phyloP scores from a whole-genome alignment of 2,329 filamentous ascomycete genomes.

The Trichoderma pleuroti region DNA sequence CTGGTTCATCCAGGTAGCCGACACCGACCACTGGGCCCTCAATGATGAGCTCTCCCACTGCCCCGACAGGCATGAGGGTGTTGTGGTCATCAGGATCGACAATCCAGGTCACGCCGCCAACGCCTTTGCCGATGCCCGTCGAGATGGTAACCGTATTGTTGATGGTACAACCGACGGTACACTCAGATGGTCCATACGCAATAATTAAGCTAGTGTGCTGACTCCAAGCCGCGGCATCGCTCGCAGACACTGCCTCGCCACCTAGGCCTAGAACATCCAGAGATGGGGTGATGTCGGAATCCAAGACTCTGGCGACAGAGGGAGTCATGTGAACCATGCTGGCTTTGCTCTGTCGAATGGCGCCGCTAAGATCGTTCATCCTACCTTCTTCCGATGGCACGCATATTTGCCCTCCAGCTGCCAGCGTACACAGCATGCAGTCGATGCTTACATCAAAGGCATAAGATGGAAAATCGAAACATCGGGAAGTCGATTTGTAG shows the following conservation, averaged over 20 bases:
- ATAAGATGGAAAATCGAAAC: slow-evolving; percentile 50
- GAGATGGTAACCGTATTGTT: slow-evolving; percentile 44
- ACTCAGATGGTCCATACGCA: slow-evolving; percentile 53
- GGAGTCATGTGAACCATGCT: slow-evolving; percentile 53
- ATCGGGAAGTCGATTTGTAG: slow-evolving; percentile 40
- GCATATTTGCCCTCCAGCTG: slow-evolving; percentile 48
- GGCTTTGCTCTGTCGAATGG: slow-evolving; percentile 41
- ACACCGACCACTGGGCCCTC: slow-evolving; percentile 59
- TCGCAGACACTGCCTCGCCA: slow-evolving; percentile 51
- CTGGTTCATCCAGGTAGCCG: slow-evolving; percentile 57
- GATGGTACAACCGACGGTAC: slow-evolving; percentile 50
- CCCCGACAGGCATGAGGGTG: slow-evolving; percentile 45
- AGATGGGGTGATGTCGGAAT: slow-evolving; percentile 43
- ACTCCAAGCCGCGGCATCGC: slow-evolving; percentile 48
- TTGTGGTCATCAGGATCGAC: slow-evolving; percentile 47
- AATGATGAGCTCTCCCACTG: slow-evolving; percentile 51
- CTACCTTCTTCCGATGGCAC: slow-evolving; percentile 53
- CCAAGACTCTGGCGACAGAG: slow-evolving; percentile 46
- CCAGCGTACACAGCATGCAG: slow-evolving; percentile 53
- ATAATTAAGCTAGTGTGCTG: slow-evolving; percentile 46
- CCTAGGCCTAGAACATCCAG: slow-evolving; percentile 48
- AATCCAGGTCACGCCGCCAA: slow-evolving; percentile 49
- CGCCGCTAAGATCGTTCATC: slow-evolving; percentile 48
- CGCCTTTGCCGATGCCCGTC: slow-evolving; percentile 47
- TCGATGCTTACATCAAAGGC: slow-evolving; percentile 55